Percentiles rank a stretch among this genome's conserved stretches.
Conservation (phyloP, 2,329 filamentous ascomycete genomes). For the Colletotrichum musicola region DNA sequence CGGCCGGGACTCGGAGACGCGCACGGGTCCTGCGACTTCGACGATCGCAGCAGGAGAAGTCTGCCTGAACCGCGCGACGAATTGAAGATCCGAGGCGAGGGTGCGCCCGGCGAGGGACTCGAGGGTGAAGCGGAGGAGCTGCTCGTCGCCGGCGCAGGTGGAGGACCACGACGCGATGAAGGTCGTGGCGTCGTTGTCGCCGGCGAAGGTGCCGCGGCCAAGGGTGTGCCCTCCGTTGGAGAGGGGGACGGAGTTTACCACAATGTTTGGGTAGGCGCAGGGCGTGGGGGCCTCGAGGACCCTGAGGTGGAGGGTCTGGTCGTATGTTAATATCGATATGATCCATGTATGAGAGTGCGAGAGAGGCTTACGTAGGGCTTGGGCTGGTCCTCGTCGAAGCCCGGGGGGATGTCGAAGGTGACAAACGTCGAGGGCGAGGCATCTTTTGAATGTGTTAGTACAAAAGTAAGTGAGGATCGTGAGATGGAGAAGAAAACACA, state of each 20-base stretch:
- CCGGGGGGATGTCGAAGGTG: constrained; percentile 32
- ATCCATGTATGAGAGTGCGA: background rate
- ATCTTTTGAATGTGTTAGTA: background rate
- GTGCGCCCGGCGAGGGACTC: constrained; percentile 56
- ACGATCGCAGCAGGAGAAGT: constrained; percentile 56
- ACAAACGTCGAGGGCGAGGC: constrained; percentile 38
- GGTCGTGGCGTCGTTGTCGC: constrained; percentile 50
- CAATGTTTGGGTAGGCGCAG: constrained; percentile 62
- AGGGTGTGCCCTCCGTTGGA: constrained; percentile 53
- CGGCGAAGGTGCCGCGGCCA: constrained; percentile 57
- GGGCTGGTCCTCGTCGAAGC: constrained; percentile 30
- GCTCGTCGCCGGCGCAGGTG: constrained; percentile 58
- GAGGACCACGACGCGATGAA: constrained; percentile 62
- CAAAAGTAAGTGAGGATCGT: background rate
- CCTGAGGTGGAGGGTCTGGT: constrained; percentile 57
- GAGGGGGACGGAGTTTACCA: constrained; percentile 59
- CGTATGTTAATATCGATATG: constrained; percentile 11
- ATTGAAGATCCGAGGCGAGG: constrained; percentile 51
- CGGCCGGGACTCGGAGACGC: constrained; percentile 41
- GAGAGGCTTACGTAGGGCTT: constrained; percentile 21
- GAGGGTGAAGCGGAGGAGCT: constrained; percentile 59
- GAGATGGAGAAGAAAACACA: background rate
- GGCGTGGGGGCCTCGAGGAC: constrained; percentile 58
- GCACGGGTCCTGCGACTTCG: constrained; percentile 52
- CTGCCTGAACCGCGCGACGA: constrained; percentile 62